These are phyloP conservation scores for Microascus cirrosus DNA, from an alignment of 2,329 filamentous ascomycete genomes.

Conservation along the genomic window DNA sequence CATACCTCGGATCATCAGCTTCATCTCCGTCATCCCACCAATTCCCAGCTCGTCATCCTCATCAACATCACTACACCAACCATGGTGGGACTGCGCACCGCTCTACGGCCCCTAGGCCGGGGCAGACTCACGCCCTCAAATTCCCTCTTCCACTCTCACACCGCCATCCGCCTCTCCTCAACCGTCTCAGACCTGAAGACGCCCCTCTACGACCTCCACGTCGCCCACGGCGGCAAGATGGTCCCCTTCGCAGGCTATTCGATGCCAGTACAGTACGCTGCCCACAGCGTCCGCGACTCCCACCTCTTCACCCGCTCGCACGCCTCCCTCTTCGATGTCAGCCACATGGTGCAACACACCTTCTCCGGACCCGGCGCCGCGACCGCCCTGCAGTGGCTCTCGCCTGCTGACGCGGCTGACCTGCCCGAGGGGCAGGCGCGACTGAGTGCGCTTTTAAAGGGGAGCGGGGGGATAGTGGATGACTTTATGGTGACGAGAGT, in stretches of 20 bases:
- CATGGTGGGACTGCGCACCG: background rate
- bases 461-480: slow-evolving; percentile 86
- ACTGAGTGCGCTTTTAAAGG: slow-evolving; percentile 73
- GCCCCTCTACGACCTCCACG: slow-evolving; percentile 67
- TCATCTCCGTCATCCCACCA: background rate
- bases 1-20: too few species aligned
- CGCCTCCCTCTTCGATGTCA: slow-evolving; percentile 89
- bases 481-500: slow-evolving; percentile 84
- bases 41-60: background rate
- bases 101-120: background rate
- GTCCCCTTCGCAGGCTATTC: slow-evolving; percentile 89
- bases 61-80: background rate
- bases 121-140: background rate
- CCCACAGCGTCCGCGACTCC: slow-evolving; percentile 67
- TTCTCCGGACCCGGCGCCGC: slow-evolving; percentile 72
- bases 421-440: slow-evolving; percentile 62
- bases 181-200: slow-evolving; percentile 38
- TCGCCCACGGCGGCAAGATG: slow-evolving; percentile 77
- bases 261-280: slow-evolving; percentile 86
- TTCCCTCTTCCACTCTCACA: background rate
- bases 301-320: slow-evolving; percentile 84
- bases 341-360: slow-evolving; percentile 90
- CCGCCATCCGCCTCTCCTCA: slow-evolving; percentile 4
- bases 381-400: slow-evolving; percentile 73
- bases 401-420: slow-evolving; percentile 59